Base-by-base conservation (phyloP, 2,329 filamentous ascomycete genomes). In the Aspergillus sp. region DNA sequence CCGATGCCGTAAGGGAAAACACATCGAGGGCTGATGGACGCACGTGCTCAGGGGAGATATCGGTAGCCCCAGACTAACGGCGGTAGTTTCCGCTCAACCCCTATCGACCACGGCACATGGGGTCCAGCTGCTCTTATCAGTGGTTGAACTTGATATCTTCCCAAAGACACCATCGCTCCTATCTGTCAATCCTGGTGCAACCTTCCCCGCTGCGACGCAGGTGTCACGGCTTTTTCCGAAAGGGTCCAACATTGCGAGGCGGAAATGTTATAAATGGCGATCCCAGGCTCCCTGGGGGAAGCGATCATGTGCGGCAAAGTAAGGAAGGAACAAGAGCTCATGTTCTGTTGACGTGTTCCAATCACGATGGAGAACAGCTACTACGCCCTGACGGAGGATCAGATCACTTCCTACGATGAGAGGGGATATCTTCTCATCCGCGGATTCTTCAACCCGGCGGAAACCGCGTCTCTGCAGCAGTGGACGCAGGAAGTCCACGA, bases 401-500 rank as follows among this genome's bases (percentile, higher is more conserved):
- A 65, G 40, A 49, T 63, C 3, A 56, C 56, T 11, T 64, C 59
- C 52, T 70, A 65, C 31, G 54, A 69, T 1, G 57, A 66, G 7
- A 52, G 57, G 7, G 69, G 68, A 2, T 71, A 69, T 50, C 59
- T 71, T 2, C 53, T 69, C 3, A 49, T 71, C 5, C 56, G 45
- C 0, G 54, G 55, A 14, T 64, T 67, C 23, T 55, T 71, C n/a
- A 57, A 49, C 5, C 2, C 43, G 2, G 17, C 50, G 1, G 66
- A 70, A 44, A 56, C 59, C 7, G 38, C 41, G 13, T 20, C 42
- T 3, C 52, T 67, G 2, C 63, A 67, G 38, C 40, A 58, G 53
- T 73, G 71, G 71, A 59, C 69, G 3, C 65, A 68, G 45, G 67
- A 71, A 53, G 64, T 71, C 3, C 64, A 72, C 48, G 66, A 68